Evolutionary conservation across 2,329 filamentous ascomycete genomes (phyloP), one percentile per base, ranked within the genome.

Genomic region (Colletotrichum eremochloae): DNA sequence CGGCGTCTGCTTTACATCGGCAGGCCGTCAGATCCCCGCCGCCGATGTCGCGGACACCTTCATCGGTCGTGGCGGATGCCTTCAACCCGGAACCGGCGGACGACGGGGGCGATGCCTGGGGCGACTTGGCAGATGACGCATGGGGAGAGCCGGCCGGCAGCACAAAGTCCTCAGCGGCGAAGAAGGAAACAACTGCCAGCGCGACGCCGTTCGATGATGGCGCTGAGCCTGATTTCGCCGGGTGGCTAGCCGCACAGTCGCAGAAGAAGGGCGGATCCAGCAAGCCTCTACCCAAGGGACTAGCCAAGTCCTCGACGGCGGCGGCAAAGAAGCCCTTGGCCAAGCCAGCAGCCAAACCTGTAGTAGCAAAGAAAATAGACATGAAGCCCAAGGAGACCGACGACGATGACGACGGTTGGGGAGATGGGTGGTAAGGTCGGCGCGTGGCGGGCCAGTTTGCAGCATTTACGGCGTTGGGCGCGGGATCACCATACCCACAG

Each of bases 171-270:
- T 36, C 80, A 1, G 44, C 74, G 72, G 78, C 11, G 2, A 79
- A 80, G 61, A 77, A 85, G 40, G 76, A 83, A 20, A 77, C 80
- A 24, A 75, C 79, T 52, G 78, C 77, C 9, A 80, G 79, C 7
- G 77, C 82, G 40, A 83, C 87, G 8, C 87, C 92, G 0, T 96
- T 93, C 75, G 94, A 96, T 71, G 95, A 97, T 76, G 91, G 93
- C 36, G 91, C 92, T 3, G 96, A 99, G 80, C 96, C 96, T 0
- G 96, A 98, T 81, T 98, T 99, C 81, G 96, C 95, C 6, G 95
- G 95, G 6, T 98, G 96, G 95, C 82, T 98, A 31, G 95, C 94
- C 15, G 95, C 95, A 15, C 94, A 98, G 80, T 90, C 93, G 7
- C 88, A 92, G 74, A 89, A 93, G 74, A 98, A 97, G 84, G 87